A percentile compares a stretch with the other conserved stretches of the same genome.
Conservation (phyloP, 768 basidiomycete genomes). For the Tulasnella sp. region DNA sequence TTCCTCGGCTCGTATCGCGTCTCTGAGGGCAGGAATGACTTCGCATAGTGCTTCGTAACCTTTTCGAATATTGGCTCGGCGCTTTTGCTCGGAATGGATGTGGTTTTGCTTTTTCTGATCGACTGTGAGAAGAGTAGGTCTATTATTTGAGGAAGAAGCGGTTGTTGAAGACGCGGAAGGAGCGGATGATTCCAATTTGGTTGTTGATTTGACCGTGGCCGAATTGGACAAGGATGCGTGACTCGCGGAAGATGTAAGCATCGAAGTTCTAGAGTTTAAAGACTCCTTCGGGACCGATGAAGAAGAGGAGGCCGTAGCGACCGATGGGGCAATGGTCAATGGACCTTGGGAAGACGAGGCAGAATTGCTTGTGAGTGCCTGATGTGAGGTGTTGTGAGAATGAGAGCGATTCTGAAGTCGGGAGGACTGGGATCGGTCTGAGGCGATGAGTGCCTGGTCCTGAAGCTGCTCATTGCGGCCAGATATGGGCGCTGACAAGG, state of each 20-base stretch:
- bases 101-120: constrained; percentile 90
- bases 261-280: background rate
- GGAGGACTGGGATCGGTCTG: too few species aligned
- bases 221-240: constrained; percentile 12
- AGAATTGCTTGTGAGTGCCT: background rate
- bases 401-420: too few species aligned
- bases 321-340: constrained; percentile 20
- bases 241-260: background rate
- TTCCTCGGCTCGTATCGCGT: constrained; percentile 69
- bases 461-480: too few species aligned
- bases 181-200: constrained; percentile 7
- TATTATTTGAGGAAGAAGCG: constrained; percentile 21
- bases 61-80: constrained; percentile 75
- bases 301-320: background rate
- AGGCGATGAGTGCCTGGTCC: too few species aligned
- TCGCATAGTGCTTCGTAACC: constrained; percentile 85
- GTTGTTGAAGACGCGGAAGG: constrained; percentile 14
- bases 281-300: background rate
- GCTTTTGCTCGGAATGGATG: constrained; percentile 88
- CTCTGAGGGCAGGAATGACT: constrained; percentile 64
- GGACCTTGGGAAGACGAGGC: constrained; percentile 15
- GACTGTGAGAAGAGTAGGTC: constrained; percentile 46
- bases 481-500: too few species aligned
- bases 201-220: constrained; percentile 15
- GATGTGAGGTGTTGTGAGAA: too few species aligned